phyloP scores from a whole-genome alignment of 495 filamentous ascomycete genomes.

The Neurospora hispaniola region DNA sequence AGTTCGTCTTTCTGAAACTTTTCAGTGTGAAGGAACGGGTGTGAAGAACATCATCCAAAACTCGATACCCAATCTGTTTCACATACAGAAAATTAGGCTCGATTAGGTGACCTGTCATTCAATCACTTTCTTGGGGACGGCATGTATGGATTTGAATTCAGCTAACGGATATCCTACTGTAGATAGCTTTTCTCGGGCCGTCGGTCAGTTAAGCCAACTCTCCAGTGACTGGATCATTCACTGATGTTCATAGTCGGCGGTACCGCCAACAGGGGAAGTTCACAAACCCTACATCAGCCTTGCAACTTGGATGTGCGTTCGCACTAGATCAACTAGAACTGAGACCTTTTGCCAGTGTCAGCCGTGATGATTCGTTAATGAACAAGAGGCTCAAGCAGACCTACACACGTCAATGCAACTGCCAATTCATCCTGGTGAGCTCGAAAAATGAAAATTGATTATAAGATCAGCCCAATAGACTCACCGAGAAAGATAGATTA shows the following conservation, averaged over 20 bases:
- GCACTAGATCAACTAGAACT: background rate
- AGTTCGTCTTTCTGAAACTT: background rate
- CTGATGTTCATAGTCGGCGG: background rate
- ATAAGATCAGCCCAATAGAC: background rate
- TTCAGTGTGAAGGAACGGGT: background rate
- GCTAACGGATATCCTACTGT: background rate
- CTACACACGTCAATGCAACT: background rate
- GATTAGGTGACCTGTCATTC: background rate
- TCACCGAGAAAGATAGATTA: background rate
- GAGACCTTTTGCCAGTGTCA: background rate
- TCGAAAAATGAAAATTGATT: background rate
- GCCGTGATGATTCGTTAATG: background rate
- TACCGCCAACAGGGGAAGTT: background rate
- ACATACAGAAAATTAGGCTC: background rate
- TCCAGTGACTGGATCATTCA: background rate
- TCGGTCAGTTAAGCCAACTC: background rate
- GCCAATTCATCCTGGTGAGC: background rate
- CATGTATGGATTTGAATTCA: background rate
- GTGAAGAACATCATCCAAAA: background rate
- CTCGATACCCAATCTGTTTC: background rate
- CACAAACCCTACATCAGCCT: background rate
- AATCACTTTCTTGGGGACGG: background rate
- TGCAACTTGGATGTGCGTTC: background rate
- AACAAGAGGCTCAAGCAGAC: background rate
- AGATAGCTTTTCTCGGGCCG: background rate